Evolutionary conservation across 371 early-diverging fungal genomes (phyloP), one percentile per base, ranked within the genome.

Genomic region (Syncephalastrum racemosum): DNA sequence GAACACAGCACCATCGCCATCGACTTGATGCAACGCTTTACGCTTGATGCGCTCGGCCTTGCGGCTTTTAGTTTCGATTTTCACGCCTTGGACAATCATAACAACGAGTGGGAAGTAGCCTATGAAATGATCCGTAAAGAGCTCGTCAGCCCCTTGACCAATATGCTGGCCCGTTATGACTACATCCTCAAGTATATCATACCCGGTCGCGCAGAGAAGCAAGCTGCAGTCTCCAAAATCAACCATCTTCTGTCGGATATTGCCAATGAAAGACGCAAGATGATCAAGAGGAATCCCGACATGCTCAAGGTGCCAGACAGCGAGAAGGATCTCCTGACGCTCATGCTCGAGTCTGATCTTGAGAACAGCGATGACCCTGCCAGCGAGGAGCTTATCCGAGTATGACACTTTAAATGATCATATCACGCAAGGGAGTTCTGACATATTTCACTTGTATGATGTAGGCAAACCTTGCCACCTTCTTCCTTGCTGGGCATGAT

Each of bases 1-100:
- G 44, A 44, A 25, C 7, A 41, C 10, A 45, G 55, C 7, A 7
- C 8, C 31, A 8, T 31, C 8, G 31, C 31, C 31, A 31, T 61
- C 5, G 36, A 45, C 0, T 23, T 50, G 19, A 62, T 68, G 50
- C 64, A 64, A 23, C 40, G 53, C 3, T 54, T 73, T n/a, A 68
- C 77, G 14, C 50, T 76, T 41, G 77, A 76, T 54, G 60, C 59
- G 0, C 44, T 76, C 15, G 77, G 77, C 5, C 45, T 63, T 14
- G 61, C 73, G 22, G 67, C 59, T 15, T 76, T 76, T 48, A 71
- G 73, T 68, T 70, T 67, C 40, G 60, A 70, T 49, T 67, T 70
- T 42, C 46, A 64, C 16, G 42, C 62, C 3, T 12, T 67, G 16
- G 60, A 59, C 16, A 62, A 59, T 14, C 62, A 64, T 22, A 42